Evolutionary conservation across 352 stramenopile genomes (phyloP), one percentile per base, ranked within the genome.

Genomic region (Globisporangium perplexum): DNA sequence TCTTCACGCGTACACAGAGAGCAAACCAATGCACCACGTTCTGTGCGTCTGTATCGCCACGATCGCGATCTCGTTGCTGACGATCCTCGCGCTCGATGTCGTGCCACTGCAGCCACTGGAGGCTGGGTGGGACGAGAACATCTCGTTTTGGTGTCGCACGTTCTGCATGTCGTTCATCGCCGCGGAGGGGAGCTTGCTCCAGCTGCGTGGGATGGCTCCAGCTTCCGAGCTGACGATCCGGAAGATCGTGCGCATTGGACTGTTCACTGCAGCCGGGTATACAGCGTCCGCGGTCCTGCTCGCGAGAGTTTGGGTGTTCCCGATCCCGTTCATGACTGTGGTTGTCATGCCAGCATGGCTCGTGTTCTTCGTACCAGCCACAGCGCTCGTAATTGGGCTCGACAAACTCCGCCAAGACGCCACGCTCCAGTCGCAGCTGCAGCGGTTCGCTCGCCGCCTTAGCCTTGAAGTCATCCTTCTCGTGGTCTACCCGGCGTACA

Each of bases 281-380:
- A 28, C 18, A 6, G 18, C n/a, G 11, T 12, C 7, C 14, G 10
- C 17, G n/a, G 28, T 82, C 1, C 28, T 72, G 0, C 18, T 77
- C 31, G 64, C 60, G 1, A 52, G 52, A 1, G 30, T 50, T 2
- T 79, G 72, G 72, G 51, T 65, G 0, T 83, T 75, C 33, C 72
- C 67, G 0, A 64, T 74, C 12, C 69, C 72, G 17, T 82, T 78
- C 38, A 47, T 65, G 1, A 48, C 66, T 0, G 55, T 68, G 2
- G 18, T 69, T 0, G 55, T 55, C 1, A 50, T 57, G 0, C 61
- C 57, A 3, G 22, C 66, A 0, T 54, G 69, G 45, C 39, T 64
- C 20, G 22, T 35, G 31, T 56, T 67, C 15, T 68, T 60, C 44
- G n/a, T n/a, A n/a, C n/a, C n/a, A n/a, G n/a, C n/a, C n/a, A n/a